These are phyloP conservation scores for Rhizopogon rudus DNA, from an alignment of 768 basidiomycete species.

Conservation along the genomic window DNA sequence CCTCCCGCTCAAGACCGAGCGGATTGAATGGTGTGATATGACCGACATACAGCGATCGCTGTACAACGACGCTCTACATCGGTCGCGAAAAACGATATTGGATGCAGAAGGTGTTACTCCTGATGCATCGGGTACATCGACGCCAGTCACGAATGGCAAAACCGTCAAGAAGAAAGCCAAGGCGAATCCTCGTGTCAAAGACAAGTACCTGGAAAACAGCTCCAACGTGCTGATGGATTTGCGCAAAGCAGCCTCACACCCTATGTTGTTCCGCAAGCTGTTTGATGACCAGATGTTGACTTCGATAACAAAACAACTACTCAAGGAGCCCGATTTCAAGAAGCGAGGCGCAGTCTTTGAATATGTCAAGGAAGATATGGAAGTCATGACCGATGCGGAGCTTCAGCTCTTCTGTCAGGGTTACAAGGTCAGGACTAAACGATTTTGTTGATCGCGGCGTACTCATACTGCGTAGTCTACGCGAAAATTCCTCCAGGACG, in stretches of 20 bases:
- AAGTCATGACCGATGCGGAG: slow-evolving; percentile 97
- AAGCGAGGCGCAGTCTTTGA: slow-evolving; percentile 76
- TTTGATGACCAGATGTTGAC: slow-evolving; percentile 77
- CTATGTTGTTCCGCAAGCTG: slow-evolving; percentile 86
- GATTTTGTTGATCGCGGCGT: background rate
- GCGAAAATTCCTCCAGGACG: slow-evolving; percentile 67
- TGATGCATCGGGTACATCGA: slow-evolving; percentile 26
- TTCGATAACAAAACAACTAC: slow-evolving; percentile 71
- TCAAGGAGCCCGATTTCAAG: slow-evolving; percentile 92
- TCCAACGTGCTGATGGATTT: slow-evolving; percentile 97
- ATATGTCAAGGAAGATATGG: slow-evolving; percentile 94
- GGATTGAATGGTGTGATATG: slow-evolving; percentile 95
- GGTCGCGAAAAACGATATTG: slow-evolving; percentile 76
- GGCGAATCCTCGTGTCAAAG: slow-evolving; percentile 43
- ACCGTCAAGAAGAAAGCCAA: slow-evolving; percentile 25
- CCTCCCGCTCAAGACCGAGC: slow-evolving; percentile 87
- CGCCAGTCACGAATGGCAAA: slow-evolving; percentile 22
- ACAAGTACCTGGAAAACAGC: slow-evolving; percentile 78
- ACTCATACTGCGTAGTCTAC: slow-evolving; percentile 45
- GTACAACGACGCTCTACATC: slow-evolving; percentile 80
- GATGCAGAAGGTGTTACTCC: slow-evolving; percentile 32
- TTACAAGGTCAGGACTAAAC: slow-evolving; percentile 60
- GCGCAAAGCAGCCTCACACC: slow-evolving; percentile 93
- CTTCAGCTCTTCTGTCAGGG: slow-evolving; percentile 80
- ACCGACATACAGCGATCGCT: slow-evolving; percentile 75